phyloP scores from a whole-genome alignment of 2,329 filamentous ascomycete genomes.

The Daldinia eschscholtzii region DNA sequence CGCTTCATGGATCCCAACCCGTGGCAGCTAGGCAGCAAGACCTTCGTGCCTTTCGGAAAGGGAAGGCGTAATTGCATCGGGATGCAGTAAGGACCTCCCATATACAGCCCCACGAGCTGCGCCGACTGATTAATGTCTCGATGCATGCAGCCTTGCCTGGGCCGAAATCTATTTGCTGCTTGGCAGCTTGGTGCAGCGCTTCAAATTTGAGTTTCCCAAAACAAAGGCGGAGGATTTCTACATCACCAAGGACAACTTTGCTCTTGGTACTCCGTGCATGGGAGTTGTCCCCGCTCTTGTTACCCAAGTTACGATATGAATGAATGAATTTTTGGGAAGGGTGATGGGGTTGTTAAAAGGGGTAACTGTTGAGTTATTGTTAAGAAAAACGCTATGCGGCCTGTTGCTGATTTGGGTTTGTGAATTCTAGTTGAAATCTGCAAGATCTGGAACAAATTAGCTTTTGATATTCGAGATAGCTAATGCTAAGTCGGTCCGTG shows the following conservation, averaged over 20 bases:
- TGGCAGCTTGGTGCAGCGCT: conserved; percentile 33
- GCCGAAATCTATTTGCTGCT: conserved; percentile 44
- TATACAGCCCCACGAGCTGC: conserved; percentile 4
- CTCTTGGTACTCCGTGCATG: conserved; percentile 28
- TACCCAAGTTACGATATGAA: not conserved
- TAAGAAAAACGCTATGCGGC: too few relatives aligned
- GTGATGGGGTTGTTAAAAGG: not conserved
- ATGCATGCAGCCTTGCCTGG: conserved; percentile 43
- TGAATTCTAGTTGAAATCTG: too few relatives aligned
- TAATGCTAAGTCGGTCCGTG: too few relatives aligned
- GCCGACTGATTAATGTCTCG: conserved; percentile 30
- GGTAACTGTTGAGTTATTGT: not conserved
- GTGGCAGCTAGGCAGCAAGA: conserved; percentile 37
- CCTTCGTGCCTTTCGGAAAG: conserved; percentile 46
- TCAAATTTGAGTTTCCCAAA: conserved; percentile 37
- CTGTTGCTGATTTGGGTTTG: too few relatives aligned
- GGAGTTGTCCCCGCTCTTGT: conserved; percentile 6
- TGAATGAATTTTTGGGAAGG: not conserved
- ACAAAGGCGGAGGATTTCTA: conserved; percentile 40
- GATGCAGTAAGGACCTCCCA: conserved; percentile 47
- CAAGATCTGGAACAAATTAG: too few relatives aligned
- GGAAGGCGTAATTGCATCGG: conserved; percentile 47
- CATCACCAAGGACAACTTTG: conserved; percentile 41
- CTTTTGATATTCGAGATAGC: too few relatives aligned
- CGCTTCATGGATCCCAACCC: conserved; percentile 46